Evolutionary conservation across 176 grass and related monocot species (phyloP).

Genomic region (Oryza rufipogon): DNA sequence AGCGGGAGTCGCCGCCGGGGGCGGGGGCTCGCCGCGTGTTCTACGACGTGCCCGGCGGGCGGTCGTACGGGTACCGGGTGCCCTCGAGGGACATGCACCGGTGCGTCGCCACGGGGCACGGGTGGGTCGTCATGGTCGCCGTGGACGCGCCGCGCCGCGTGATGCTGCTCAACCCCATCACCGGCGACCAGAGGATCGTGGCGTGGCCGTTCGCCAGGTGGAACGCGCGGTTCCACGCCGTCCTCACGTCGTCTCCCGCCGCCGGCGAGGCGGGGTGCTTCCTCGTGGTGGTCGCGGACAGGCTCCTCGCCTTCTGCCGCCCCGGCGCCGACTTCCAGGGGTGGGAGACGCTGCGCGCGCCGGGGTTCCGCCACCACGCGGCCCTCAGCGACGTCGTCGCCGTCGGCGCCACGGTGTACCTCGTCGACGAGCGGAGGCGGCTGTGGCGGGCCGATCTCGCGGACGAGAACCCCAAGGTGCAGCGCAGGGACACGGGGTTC

Average conservation of each 20-base stretch:
- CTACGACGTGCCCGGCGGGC: conserved; percentile 49
- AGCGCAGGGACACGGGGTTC: conserved; percentile 45
- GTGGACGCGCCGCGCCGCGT: conserved; percentile 34
- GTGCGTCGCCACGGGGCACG: conserved; percentile 43
- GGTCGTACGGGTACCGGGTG: conserved; percentile 39
- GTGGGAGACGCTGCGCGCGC: conserved; percentile 45
- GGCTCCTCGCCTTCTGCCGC: conserved; percentile 51
- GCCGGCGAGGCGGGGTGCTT: conserved; percentile 35
- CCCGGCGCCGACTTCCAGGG: background rate
- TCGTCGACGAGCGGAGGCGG: conserved; percentile 43
- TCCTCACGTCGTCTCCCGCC: conserved; percentile 14
- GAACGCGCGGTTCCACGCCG: conserved; percentile 36
- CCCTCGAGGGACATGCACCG: conserved; percentile 19
- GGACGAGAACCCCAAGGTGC: conserved; percentile 34
- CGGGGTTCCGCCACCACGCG: conserved; percentile 48
- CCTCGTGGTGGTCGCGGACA: conserved; percentile 44
- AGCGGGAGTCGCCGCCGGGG: background rate
- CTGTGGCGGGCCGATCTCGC: conserved; percentile 49
- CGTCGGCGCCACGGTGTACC: conserved; percentile 42
- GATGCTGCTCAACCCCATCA: conserved; percentile 41
- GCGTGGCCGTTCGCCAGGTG: conserved; percentile 41
- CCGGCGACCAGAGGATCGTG: background rate
- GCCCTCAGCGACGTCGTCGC: conserved; percentile 39
- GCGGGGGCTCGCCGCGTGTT: conserved; percentile 20
- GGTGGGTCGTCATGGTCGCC: conserved; percentile 50